Evolutionary conservation across 257 asterid genomes (phyloP), one percentile per base, ranked within the genome.

Genomic region (Rehmannia glutinosa): DNA sequence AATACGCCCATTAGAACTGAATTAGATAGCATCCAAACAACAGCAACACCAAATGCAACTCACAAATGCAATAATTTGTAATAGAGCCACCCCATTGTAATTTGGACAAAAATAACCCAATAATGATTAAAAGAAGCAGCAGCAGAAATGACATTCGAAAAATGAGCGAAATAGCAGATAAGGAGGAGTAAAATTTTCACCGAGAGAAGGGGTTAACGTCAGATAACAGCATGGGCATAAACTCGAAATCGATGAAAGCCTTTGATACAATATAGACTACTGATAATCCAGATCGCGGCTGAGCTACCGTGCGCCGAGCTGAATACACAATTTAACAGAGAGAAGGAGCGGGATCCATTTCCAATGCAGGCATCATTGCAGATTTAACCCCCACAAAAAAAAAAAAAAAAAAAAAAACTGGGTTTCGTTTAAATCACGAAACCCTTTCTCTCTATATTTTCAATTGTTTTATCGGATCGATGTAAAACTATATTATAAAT

Each of bases 401-500:
- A 8, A 19, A 10, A 32, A 12, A 8, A 19, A 10, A 46, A 8
- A 19, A 53, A 62, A 23, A 35, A 20, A 39, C 33, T 62, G 75
- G 80, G 78, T 76, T 76, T 36, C 82, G 80, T 62, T 60, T 27
- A 70, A 69, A 70, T 78, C 80, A 75, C 83, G 86, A 78, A 75
- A 78, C 80, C 84, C 81, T 27, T 66, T 51, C 27, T 20, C 41
- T 25, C 49, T 63, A 43, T 19, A 46, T 6, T 62, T n/a, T 62
- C 42, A 52, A 68, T 62, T 79, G 32, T 58, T 71, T 67, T 60
- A 75, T 71, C 19, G 75, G 74, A 68, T 81, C 81, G 79, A 70
- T 43, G 66, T 8, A 32, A 15, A 4, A 57, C 27, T 10, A 35
- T 16, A 24, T 67, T 24, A 13, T 4, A 27, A 52, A 3, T 54